A percentile compares a stretch with the other conserved stretches of the same genome.
These are phyloP conservation scores for Bimuria novae-zelandiae DNA, from an alignment of 2,329 filamentous ascomycete species.

Conservation along the genomic window DNA sequence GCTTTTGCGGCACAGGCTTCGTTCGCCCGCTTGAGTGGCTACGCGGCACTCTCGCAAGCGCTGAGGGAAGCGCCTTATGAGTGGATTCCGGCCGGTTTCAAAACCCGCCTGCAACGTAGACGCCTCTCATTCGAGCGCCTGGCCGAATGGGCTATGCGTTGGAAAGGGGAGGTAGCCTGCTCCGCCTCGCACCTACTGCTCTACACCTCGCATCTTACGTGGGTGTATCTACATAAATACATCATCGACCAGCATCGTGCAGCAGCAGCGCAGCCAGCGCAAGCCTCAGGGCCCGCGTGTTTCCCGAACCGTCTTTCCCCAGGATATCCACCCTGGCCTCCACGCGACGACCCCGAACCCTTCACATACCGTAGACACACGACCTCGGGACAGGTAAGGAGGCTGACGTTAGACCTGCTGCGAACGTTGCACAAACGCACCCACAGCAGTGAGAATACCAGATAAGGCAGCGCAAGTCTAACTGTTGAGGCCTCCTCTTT, in stretches of 20 bases:
- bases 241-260: conserved; percentile 25
- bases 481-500: too few relatives aligned
- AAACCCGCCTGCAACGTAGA: conserved; percentile 30
- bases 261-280: conserved; percentile 13
- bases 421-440: too few relatives aligned
- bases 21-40: conserved; percentile 17
- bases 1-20: conserved; percentile 22
- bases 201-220: conserved; percentile 16
- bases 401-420: conserved; percentile 37
- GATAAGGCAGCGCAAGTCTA: too few relatives aligned
- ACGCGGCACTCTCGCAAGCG: conserved; percentile 31
- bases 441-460: too few relatives aligned
- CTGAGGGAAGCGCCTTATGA: conserved; percentile 32
- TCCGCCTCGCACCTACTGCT: conserved; percentile 11
- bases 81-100: conserved; percentile 35
- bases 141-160: conserved; percentile 17
- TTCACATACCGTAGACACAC: neutral
- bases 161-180: conserved; percentile 3
- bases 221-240: conserved; percentile 17
- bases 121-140: conserved; percentile 30
- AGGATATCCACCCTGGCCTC: conserved; percentile 21
- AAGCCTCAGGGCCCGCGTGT: conserved; percentile 15
- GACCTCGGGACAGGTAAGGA: conserved; percentile 14
- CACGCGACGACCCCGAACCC: conserved; percentile 27
- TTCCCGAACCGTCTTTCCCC: too few relatives aligned